phyloP scores from a whole-genome alignment of 805 yeast genomes.

The Hanseniaspora taiwanica region DNA sequence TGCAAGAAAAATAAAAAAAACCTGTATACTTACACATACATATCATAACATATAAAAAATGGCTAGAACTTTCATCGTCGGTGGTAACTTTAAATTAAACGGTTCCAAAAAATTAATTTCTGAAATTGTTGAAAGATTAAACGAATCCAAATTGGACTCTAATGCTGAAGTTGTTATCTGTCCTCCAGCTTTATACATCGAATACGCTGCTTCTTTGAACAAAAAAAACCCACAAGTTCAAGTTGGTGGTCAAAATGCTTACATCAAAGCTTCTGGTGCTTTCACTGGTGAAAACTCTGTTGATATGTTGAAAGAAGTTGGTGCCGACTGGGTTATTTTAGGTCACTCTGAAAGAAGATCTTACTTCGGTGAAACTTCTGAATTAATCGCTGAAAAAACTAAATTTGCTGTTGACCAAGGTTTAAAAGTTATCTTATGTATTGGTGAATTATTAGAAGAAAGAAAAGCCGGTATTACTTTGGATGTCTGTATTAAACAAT shows the following conservation, averaged over 20 bases:
- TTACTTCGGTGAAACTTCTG: conserved; percentile 79
- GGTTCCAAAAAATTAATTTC: conserved; percentile 81
- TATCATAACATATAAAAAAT: conserved; percentile 13
- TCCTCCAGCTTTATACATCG: conserved; percentile 91
- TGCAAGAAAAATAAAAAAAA: background rate
- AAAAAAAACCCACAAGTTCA: conserved; percentile 55
- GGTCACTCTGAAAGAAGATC: conserved; percentile 99
- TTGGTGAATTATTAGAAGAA: conserved; percentile 95
- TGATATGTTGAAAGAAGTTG: conserved; percentile 76
- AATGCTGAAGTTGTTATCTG: conserved; percentile 88
- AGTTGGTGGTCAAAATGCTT: conserved; percentile 87
- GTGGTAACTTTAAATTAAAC: conserved; percentile 99
- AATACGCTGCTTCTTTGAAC: conserved; percentile 55
- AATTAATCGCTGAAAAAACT: conserved; percentile 85
- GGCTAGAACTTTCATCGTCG: conserved; percentile 93
- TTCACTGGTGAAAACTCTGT: conserved; percentile 96
- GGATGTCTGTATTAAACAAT: conserved; percentile 77
- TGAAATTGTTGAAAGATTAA: conserved; percentile 71
- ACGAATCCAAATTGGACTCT: conserved; percentile 59
- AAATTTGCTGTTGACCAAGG: conserved; percentile 87
- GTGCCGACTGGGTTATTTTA: conserved; percentile 86
- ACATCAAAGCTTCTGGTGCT: conserved; percentile 83
- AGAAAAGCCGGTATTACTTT: conserved; percentile 81
- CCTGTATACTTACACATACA: conserved; percentile 2
- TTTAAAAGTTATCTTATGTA: conserved; percentile 84